These are phyloP conservation scores for Hagleromyces aurorensis DNA, from an alignment of 805 yeast genomes.

Conservation along the genomic window DNA sequence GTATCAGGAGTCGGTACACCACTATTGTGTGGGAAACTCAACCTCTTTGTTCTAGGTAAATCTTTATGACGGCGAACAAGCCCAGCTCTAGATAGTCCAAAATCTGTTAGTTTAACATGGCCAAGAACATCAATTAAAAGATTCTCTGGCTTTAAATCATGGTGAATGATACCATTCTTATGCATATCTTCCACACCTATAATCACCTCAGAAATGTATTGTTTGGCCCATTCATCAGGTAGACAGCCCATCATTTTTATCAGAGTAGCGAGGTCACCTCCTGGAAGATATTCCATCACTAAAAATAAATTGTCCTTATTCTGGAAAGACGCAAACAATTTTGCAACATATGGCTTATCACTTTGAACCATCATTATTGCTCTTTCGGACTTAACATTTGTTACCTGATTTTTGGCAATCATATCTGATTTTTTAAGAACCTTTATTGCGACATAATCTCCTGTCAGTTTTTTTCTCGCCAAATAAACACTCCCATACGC, in stretches of 20 bases:
- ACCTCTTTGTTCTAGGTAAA: slow-evolving; percentile 5
- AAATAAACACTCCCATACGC: slow-evolving; percentile 95
- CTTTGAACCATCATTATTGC: slow-evolving; percentile 98
- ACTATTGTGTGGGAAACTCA: slow-evolving; percentile 6
- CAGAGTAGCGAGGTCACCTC: slow-evolving; percentile 91
- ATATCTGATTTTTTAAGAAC: slow-evolving; percentile 87
- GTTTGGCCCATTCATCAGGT: slow-evolving; percentile 78
- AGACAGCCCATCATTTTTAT: slow-evolving; percentile 73
- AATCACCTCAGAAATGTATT: slow-evolving; percentile 83
- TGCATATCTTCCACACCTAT: slow-evolving; percentile 89
- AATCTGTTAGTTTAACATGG: slow-evolving; percentile 88
- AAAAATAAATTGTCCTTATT: slow-evolving; percentile 76
- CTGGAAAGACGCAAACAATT: slow-evolving; percentile 80
- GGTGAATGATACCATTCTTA: slow-evolving; percentile 79
- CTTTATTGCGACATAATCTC: slow-evolving; percentile 93
- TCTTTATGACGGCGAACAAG: slow-evolving; percentile 68
- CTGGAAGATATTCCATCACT: slow-evolving; percentile 94
- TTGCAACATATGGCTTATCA: slow-evolving; percentile 89
- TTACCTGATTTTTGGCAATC: slow-evolving; percentile 94
- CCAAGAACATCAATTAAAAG: slow-evolving; percentile 78
- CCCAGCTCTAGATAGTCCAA: slow-evolving; percentile 89
- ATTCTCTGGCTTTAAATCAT: slow-evolving; percentile 94
- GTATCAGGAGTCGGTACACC: slow-evolving; percentile 6
- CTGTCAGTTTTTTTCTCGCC: slow-evolving; percentile 75
- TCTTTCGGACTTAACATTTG: slow-evolving; percentile 88